Conservation (phyloP, 2,329 filamentous ascomycete species). For the Cryphonectria parasitica region DNA sequence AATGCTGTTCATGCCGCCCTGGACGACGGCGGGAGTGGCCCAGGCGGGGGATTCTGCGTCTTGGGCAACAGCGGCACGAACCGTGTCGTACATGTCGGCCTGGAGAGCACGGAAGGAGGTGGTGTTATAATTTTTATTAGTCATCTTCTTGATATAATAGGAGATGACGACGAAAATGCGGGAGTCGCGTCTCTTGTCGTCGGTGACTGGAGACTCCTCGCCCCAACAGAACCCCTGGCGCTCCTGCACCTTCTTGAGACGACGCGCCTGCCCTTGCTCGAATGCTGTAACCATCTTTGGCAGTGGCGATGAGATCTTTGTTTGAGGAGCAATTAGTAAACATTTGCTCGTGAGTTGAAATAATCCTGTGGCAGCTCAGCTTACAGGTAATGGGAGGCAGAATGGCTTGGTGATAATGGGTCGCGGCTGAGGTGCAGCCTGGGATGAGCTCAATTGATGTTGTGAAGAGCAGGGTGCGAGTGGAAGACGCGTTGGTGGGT, state of each 20-base stretch:
- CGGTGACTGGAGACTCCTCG: not conserved
- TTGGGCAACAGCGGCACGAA: not conserved
- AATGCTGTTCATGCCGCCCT: not conserved
- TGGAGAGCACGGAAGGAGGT: not conserved
- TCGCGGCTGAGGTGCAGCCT: no score
- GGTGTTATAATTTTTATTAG: not conserved
- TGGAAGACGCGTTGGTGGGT: not conserved
- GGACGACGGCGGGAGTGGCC: not conserved
- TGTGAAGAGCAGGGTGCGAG: not conserved
- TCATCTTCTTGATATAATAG: not conserved
- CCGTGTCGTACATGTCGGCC: not conserved
- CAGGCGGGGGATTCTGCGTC: not conserved
- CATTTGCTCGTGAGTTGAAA: not conserved
- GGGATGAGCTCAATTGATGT: not conserved
- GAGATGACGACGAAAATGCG: not conserved
- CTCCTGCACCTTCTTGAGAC: not conserved
- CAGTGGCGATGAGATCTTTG: not conserved
- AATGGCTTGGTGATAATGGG: no score
- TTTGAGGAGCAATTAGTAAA: not conserved
- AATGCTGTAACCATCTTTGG: not conserved
- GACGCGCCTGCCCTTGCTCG: not conserved
- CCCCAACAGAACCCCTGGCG: not conserved
- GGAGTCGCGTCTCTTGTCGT: not conserved
- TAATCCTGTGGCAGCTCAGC: not conserved
- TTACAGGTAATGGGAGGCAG: not conserved